These are phyloP conservation scores for Schwanniomyces vanrijiae DNA, from an alignment of 805 yeast species.

Conservation along the genomic window DNA sequence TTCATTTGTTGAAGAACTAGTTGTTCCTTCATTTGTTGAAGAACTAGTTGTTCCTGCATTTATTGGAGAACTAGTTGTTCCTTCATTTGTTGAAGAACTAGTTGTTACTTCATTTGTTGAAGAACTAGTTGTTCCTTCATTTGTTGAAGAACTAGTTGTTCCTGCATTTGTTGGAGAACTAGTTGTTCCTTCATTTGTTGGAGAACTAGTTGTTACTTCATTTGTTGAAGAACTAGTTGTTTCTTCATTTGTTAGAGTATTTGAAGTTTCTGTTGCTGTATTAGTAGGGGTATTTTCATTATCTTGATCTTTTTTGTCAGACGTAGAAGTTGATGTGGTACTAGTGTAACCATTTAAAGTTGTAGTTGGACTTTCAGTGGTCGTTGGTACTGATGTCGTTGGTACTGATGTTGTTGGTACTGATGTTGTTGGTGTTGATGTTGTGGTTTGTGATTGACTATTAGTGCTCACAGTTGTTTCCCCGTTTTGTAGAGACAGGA, in stretches of 20 bases:
- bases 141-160: neutral
- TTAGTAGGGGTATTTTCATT: neutral
- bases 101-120: neutral
- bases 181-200: slow-evolving; percentile 1
- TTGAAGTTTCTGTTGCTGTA: too few species aligned
- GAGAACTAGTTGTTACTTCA: neutral
- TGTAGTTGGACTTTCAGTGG: neutral
- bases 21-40: neutral
- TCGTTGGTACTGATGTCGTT: neutral
- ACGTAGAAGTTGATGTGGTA: neutral
- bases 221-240: neutral
- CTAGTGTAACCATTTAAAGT: neutral
- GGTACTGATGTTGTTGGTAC: slow-evolving; percentile 3
- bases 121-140: neutral
- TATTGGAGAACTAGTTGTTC: neutral
- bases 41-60: neutral
- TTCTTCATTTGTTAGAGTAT: neutral
- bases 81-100: neutral
- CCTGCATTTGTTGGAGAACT: neutral
- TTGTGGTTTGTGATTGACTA: neutral
- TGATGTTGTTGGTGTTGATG: slow-evolving; percentile 1
- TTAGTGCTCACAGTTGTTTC: neutral
- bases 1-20: slow-evolving; percentile 1
- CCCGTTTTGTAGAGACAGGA: neutral
- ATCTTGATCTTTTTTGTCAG: neutral